phyloP scores from a whole-genome alignment of 2,329 filamentous ascomycete species.

The Fusarium aywerte region DNA sequence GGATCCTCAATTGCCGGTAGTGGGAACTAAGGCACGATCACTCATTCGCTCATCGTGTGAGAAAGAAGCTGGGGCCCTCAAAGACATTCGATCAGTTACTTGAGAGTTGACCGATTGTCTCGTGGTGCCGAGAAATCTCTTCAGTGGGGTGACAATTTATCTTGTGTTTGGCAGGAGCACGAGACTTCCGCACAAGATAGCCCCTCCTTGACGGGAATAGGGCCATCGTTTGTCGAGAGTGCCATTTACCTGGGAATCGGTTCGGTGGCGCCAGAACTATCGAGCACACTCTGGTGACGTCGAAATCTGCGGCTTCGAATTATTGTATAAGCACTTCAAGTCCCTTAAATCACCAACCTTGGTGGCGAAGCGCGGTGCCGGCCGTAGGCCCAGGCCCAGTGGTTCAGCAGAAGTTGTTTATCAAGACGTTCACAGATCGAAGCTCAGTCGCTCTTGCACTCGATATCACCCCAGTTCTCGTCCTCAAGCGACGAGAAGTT shows the following conservation, averaged over 20 bases:
- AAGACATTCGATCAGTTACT: slow-evolving; percentile 45
- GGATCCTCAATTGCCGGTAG: slow-evolving; percentile 14
- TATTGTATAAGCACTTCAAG: slow-evolving; percentile 41
- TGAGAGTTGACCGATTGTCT: slow-evolving; percentile 45
- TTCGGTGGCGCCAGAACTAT: slow-evolving; percentile 42
- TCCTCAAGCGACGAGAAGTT: slow-evolving; percentile 19
- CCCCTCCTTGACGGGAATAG: slow-evolving; percentile 36
- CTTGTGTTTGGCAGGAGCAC: slow-evolving; percentile 38
- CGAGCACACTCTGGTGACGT: slow-evolving; percentile 42
- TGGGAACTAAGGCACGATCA: slow-evolving; percentile 23
- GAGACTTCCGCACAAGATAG: slow-evolving; percentile 39
- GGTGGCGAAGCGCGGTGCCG: slow-evolving; percentile 38
- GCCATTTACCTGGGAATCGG: slow-evolving; percentile 40
- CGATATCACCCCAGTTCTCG: slow-evolving; percentile 6
- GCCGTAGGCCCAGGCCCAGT: slow-evolving; percentile 37
- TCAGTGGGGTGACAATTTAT: slow-evolving; percentile 46
- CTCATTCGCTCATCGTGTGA: slow-evolving; percentile 37
- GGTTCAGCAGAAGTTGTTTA: slow-evolving; percentile 30
- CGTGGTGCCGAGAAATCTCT: slow-evolving; percentile 47
- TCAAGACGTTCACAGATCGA: slow-evolving; percentile 34
- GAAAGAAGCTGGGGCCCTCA: slow-evolving; percentile 22
- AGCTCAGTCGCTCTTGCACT: slow-evolving; percentile 15
- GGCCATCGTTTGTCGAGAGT: slow-evolving; percentile 26
- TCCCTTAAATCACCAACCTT: slow-evolving; percentile 34
- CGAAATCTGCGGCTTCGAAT: slow-evolving; percentile 38